Evolutionary conservation across 2,329 filamentous ascomycete species (phyloP).

Genomic region (Claviceps purpurea): DNA sequence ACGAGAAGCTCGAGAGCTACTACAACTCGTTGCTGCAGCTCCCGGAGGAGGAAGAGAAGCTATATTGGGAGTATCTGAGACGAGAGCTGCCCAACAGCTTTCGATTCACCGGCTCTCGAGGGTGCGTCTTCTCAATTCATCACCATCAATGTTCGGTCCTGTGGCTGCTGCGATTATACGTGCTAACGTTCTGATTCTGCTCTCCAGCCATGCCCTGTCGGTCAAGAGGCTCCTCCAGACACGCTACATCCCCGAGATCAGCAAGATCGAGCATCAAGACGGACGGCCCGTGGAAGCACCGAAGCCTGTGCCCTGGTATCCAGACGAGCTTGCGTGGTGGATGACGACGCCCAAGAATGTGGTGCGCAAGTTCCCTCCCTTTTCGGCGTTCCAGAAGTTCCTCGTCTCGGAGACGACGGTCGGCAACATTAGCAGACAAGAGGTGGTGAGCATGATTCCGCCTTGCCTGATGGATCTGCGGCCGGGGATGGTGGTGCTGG

Average conservation of each 20-base stretch:
- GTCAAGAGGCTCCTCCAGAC: constrained; percentile 82
- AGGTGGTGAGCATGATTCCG: constrained; percentile 98
- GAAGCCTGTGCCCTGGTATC: constrained; percentile 77
- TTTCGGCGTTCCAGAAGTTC: constrained; percentile 93
- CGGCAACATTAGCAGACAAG: constrained; percentile 93
- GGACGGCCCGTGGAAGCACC: constrained; percentile 73
- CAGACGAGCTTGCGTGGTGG: constrained; percentile 86
- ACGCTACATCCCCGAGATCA: constrained; percentile 83
- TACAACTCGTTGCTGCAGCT: constrained; percentile 71
- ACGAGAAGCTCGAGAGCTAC: constrained; percentile 74
- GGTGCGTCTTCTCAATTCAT: constrained; percentile 31
- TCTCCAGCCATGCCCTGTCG: constrained; percentile 65
- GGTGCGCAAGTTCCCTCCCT: constrained; percentile 83
- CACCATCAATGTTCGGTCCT: background rate
- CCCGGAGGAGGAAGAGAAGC: constrained; percentile 60
- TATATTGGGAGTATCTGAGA: constrained; percentile 74
- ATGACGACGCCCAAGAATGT: constrained; percentile 98
- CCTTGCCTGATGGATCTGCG: constrained; percentile 83
- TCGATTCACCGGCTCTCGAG: constrained; percentile 90
- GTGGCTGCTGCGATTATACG: background rate
- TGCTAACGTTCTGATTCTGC: constrained; percentile 10
- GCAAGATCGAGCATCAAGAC: constrained; percentile 69
- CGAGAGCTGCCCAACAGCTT: constrained; percentile 93
- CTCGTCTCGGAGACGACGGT: constrained; percentile 93
- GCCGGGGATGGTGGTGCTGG: constrained; percentile 84